These are phyloP conservation scores for Otatea glauca DNA, from an alignment of 176 grass and related monocot genomes.

Conservation along the genomic window DNA sequence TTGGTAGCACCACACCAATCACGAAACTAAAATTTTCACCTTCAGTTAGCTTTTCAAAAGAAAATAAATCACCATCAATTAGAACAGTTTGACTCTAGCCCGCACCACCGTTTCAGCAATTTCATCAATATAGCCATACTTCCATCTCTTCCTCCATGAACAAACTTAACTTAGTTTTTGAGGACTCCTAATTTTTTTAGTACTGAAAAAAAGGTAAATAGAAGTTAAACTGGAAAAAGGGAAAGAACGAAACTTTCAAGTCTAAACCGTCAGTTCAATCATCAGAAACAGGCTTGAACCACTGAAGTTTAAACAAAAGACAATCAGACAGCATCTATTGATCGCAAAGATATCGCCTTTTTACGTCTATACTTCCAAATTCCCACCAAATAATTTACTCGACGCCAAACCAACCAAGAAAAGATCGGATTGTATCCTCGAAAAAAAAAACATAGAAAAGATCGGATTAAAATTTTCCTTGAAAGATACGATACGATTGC, in stretches of 20 bases:
- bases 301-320: background rate
- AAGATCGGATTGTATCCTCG: too few species aligned
- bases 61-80: too few species aligned
- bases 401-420: background rate
- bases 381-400: too few species aligned
- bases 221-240: background rate
- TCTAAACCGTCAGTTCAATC: background rate
- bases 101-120: background rate
- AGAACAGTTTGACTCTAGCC: background rate
- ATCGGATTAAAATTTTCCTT: too few species aligned
- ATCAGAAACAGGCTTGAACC: background rate
- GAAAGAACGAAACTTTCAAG: background rate
- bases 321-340: background rate
- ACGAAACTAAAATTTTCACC: background rate
- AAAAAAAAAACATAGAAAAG: background rate
- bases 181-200: too few species aligned
- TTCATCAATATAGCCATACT: background rate
- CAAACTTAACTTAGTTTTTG: background rate
- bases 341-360: background rate
- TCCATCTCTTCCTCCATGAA: background rate
- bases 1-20: background rate
- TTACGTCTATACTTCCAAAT: background rate
- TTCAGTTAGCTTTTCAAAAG: background rate
- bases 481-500: too few species aligned
- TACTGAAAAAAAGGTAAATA: too few species aligned